Base-by-base conservation (phyloP, 1,284 basidiomycete genomes). In the Athelia sp. region DNA sequence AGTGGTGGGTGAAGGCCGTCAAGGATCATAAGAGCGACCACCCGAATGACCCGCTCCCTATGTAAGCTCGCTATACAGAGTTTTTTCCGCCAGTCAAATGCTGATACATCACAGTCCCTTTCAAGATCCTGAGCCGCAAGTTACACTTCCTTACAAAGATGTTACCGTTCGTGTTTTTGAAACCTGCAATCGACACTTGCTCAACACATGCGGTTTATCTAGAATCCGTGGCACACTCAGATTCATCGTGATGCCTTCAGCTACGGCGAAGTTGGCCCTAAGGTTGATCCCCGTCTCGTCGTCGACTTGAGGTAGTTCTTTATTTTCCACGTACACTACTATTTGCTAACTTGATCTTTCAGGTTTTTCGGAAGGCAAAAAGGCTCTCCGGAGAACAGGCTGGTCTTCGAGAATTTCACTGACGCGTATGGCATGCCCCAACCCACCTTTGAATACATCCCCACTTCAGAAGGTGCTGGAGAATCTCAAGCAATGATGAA, bases 381-480 rank as follows among this genome's bases (percentile, higher is more conserved):
- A 3, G 43, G 48, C n/a, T 13, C 45, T 14, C 46, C 51, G 40
- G 24, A 46, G 11, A 67, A 68, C 50, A 48, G 50, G 23, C 31
- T 68, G 23, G 35, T 49, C 10, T 67, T 67, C 53, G 51, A 58
- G 45, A 47, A 49, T 31, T 26, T 55, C 44, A 54, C 54, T 11
- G 68, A 70, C 46, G 52, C 51, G 4, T 69, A 64, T 50, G 64
- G 60, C n/a, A 67, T 70, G 66, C 67, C 67, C 24, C 68, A 70
- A 53, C 60, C 66, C 14, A 70, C 68, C 14, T 62, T 66, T 50
- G 35, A 56, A 15, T 61, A 55, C 52, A 17, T 49, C 18, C 26
- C 26, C 26, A 29, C 26, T 29, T 6, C 26, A 29, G 26, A 29
- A 13, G 26, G 26, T 29, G 26, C 52, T 57, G 43, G 53, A 43